Conservation (phyloP, 2,329 filamentous ascomycete genomes). For the Aureobasidium vineae region DNA sequence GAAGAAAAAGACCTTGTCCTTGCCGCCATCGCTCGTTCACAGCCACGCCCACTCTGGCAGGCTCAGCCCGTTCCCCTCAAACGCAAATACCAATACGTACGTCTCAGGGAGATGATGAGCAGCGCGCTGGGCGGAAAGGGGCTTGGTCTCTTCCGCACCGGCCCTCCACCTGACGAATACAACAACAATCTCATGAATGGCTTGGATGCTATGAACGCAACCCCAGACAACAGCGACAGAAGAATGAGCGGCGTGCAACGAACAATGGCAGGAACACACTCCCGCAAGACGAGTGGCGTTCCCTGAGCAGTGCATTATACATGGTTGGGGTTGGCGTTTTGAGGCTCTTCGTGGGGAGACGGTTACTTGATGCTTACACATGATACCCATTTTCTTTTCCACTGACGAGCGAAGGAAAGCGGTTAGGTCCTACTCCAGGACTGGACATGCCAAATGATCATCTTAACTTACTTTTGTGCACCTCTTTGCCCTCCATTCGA, state of each 20-base stretch:
- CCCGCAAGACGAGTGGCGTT: conserved; percentile 17
- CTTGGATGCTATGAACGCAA: background rate
- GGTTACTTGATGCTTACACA: conserved; percentile 14
- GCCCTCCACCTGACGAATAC: conserved; percentile 6
- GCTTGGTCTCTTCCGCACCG: conserved; percentile 29
- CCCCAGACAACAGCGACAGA: conserved; percentile 23
- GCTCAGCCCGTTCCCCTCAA: conserved; percentile 55
- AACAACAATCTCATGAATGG: conserved; percentile 7
- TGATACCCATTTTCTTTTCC: conserved; percentile 22
- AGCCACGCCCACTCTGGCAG: conserved; percentile 72
- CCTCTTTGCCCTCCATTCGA: background rate
- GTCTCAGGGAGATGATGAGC: conserved; percentile 63
- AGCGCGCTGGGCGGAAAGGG: conserved; percentile 48
- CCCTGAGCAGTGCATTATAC: background rate
- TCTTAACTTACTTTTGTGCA: background rate
- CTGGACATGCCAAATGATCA: background rate
- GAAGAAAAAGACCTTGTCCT: conserved; percentile 91
- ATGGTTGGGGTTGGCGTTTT: conserved; percentile 18
- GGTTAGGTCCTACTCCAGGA: background rate
- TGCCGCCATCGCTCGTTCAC: conserved; percentile 69
- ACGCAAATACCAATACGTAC: conserved; percentile 59
- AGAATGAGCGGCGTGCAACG: conserved; percentile 20
- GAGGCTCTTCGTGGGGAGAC: background rate
- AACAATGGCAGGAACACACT: conserved; percentile 15
- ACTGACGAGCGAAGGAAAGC: conserved; percentile 13